Evolutionary conservation across 2,329 filamentous ascomycete species (phyloP), one percentile per base, ranked within the genome.

Genomic region (Penicillium sp.): DNA sequence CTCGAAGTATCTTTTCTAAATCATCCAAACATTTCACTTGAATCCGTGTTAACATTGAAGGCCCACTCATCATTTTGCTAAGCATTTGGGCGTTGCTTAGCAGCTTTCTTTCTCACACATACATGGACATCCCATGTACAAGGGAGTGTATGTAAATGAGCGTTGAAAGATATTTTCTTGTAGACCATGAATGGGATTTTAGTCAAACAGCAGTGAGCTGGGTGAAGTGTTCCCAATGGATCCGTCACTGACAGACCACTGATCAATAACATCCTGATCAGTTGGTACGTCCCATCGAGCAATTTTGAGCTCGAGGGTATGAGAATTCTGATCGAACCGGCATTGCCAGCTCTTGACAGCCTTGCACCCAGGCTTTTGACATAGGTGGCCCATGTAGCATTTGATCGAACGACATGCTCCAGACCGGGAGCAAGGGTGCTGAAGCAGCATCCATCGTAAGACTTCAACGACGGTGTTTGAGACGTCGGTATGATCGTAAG

Each of bases 351-450:
- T 64, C 55, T 70, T 72, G 4, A 57, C 58, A 24, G 59, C 67
- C 54, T 63, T 67, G 49, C 71, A 73, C 27, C 64, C 63, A 9
- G 66, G 64, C 42, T 67, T 71, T 43, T 73, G 70, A 51, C 71
- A 73, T 29, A 68, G 49, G 56, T 83, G 81, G 0, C 81, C 81
- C 39, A 75, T 67, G 34, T 72, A 69, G 61, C 81, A 83, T 29
- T 75, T 70, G 0, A 66, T 56, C 3, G 66, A 64, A 9, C 80
- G 75, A 56, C 81, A 83, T 0, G 48, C 61, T 2, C 73, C 69
- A 21, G 71, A 75, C 2, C 63, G 57, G 2, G 71, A 62, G 59
- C 81, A 83, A 1, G 76, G 73, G 24, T 69, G 72, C 43, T 73
- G 72, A 24, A 75, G 75, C 1, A 78, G 68, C n/a, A 81, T 73